A percentile compares a stretch with the other conserved stretches of the same genome.
phyloP scores from a whole-genome alignment of 1,139 yeast species.

The Yamadazyma trypodendri region DNA sequence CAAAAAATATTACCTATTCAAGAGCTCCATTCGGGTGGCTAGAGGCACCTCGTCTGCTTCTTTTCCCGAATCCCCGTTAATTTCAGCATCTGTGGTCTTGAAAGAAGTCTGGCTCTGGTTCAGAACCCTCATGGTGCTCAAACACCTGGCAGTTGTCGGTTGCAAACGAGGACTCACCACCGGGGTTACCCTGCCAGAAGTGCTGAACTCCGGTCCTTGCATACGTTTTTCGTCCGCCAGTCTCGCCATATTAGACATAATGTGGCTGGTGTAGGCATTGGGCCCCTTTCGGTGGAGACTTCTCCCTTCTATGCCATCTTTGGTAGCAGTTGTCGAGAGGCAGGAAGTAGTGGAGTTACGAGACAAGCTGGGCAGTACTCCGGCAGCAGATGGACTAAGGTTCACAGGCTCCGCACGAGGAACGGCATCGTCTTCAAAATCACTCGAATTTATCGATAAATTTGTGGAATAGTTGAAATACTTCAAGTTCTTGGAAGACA shows the following conservation, averaged over 20 bases:
- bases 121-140: neutral
- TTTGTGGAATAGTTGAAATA: constrained; percentile 20
- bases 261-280: constrained; percentile 33
- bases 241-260: constrained; percentile 32
- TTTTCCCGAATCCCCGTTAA: constrained; percentile 27
- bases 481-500: constrained; percentile 23
- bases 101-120: constrained; percentile 22
- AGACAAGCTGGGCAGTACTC: constrained; percentile 32
- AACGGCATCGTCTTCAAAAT: constrained; percentile 19
- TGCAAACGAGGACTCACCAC: too few relatives aligned
- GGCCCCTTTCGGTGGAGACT: constrained; percentile 48
- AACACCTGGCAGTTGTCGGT: neutral
- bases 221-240: constrained; percentile 8
- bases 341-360: constrained; percentile 65
- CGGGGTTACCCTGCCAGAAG: too few relatives aligned
- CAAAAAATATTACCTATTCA: constrained; percentile 16
- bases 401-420: constrained; percentile 13
- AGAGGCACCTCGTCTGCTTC: constrained; percentile 24
- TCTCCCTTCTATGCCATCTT: constrained; percentile 70
- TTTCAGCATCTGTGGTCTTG: constrained; percentile 32
- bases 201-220: too few relatives aligned
- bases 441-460: constrained; percentile 24
- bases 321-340: constrained; percentile 68
- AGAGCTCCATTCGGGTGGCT: constrained; percentile 29
- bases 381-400: constrained; percentile 6